Base-by-base conservation (phyloP, 1,139 yeast species). In the Hansenula lynferdii region DNA sequence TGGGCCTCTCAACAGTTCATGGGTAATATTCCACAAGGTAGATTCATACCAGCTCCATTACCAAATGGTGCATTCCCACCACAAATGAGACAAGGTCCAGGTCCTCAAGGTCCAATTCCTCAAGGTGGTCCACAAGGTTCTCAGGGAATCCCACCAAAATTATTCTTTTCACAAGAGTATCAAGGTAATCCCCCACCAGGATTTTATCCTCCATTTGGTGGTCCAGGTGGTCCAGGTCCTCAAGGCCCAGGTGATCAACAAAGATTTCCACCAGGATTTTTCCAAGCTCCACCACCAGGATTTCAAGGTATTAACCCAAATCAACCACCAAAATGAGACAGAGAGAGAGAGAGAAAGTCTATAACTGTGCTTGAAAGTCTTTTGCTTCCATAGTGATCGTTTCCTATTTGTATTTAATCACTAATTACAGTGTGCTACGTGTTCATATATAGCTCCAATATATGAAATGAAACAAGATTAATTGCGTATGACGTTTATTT, bases 251-350 rank as follows among this genome's bases (percentile, higher is more conserved):
- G 17, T 22, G 22, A 22, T 23, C 28, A 23, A 31, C 34, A 31
- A 31, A 22, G 26, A 17, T 46, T 46, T 14, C 53, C 54, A 32
- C 54, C 56, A 3, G 48, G 50, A 0, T 50, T 49, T 30, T 44
- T 41, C 21, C 17, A 28, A 18, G 30, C 21, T 22, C 53, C 51
- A 15, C 52, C 41, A 17, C 41, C 50, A 5, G 52, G 50, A n/a
- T 43, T 47, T 30, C 42, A 35, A 20, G 37, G 37, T 12, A 41
- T 39, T 14, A 40, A 33, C n/a, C 33, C 26, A 24, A 32, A 36
- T 26, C 29, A 21, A n/a, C 36, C 34, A n/a, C n/a, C n/a, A n/a
- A n/a, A n/a, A n/a, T n/a, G n/a, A n/a, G n/a, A n/a, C n/a, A n/a
- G n/a, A n/a, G n/a, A n/a, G n/a, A n/a, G n/a, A n/a, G n/a, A n/a